Conservation (phyloP, 192 early-diverging fungal genomes). For the Endogone sp. region DNA sequence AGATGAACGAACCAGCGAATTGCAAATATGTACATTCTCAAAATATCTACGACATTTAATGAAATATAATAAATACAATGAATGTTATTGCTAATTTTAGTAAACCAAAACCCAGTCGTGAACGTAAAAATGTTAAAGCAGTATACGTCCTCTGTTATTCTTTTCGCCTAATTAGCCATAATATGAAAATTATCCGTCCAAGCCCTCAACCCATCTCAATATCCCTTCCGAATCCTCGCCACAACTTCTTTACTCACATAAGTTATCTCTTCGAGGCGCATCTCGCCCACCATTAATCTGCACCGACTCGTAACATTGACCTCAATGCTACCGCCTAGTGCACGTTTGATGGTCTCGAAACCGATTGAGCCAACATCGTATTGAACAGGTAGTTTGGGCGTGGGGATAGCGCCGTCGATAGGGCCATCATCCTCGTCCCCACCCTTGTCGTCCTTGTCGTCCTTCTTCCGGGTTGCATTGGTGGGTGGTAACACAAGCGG, state of each 20-base stretch:
- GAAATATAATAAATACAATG: no score
- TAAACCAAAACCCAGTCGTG: no score
- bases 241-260: conserved; percentile 37
- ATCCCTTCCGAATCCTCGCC: conserved; percentile 38
- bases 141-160: no score
- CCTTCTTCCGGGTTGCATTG: no score
- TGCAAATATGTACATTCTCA: no score
- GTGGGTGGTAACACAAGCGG: conserved; percentile 20
- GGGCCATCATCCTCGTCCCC: neutral
- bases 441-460: neutral
- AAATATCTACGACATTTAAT: no score
- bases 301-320: conserved; percentile 42
- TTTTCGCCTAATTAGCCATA: no score
- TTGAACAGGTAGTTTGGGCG: conserved; percentile 23
- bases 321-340: conserved; percentile 37
- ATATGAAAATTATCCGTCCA: no score
- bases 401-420: conserved; percentile 5
- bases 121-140: no score
- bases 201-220: conserved; percentile 13
- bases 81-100: no score
- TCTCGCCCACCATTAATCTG: conserved; percentile 30
- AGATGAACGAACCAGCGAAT: no score
- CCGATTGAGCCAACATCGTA: conserved; percentile 21
- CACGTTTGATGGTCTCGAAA: conserved; percentile 41
- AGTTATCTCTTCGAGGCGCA: conserved; percentile 31